Conservation (phyloP, 192 early-diverging fungal genomes). For the Martensiomyces pterosporus region DNA sequence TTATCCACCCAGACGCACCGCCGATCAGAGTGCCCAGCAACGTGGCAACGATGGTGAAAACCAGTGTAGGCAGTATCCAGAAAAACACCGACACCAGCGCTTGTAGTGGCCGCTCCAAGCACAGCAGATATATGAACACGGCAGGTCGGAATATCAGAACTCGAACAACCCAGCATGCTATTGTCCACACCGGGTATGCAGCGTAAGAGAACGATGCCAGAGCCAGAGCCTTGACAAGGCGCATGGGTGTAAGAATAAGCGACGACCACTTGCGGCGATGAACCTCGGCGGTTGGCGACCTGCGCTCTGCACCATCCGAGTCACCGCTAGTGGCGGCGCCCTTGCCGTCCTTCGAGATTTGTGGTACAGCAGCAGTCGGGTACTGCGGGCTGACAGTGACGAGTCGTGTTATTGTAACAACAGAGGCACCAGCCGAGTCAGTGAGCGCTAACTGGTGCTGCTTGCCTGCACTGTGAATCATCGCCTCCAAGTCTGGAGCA, state of each 20-base stretch:
- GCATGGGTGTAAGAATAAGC: background rate
- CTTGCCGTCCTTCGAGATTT: no score
- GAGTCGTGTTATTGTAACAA: no score
- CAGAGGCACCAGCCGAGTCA: no score
- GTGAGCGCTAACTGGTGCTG: no score
- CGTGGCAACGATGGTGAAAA: slow-evolving; percentile 17
- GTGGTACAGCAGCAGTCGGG: no score
- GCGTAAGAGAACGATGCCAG: slow-evolving; percentile 11
- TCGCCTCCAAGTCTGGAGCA: no score
- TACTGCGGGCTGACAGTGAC: no score
- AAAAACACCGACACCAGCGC: slow-evolving; percentile 24
- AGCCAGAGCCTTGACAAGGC: background rate
- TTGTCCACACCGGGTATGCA: slow-evolving; percentile 9
- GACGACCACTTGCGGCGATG: background rate
- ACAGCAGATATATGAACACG: slow-evolving; percentile 35
- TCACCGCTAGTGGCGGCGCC: no score
- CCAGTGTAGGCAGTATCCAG: slow-evolving; percentile 30
- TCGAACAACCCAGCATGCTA: slow-evolving; percentile 9
- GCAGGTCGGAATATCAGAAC: slow-evolving; percentile 29
- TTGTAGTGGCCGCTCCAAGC: slow-evolving; percentile 30
- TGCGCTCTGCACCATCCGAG: no score
- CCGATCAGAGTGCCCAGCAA: slow-evolving; percentile 28
- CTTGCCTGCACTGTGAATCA: no score
- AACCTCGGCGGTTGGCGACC: no score
- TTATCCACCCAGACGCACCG: slow-evolving; percentile 36